Evolutionary conservation across 495 filamentous ascomycete species (phyloP), one percentile per base, ranked within the genome.

Genomic region (Venustampulla echinocandica): DNA sequence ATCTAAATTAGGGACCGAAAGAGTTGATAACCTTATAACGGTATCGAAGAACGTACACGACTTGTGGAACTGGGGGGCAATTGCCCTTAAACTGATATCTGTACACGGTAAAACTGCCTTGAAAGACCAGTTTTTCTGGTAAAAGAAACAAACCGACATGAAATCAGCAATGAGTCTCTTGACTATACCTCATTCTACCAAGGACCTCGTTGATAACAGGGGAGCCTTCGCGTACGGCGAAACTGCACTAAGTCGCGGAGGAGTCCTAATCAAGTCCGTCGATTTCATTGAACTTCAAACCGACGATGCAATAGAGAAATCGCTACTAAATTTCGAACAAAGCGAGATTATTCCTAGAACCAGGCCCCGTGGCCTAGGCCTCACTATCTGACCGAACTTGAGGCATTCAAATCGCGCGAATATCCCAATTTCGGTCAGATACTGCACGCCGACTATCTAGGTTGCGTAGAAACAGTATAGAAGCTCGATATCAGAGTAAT

Each of bases 121-220:
- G 32, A 44, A 44, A 34, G 38, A 48, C 20, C 53, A 51, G 34
- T 55, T 55, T 23, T 55, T 55, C 48, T 55, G 53, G 53, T 48
- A 55, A 38, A 23, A 24, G 10, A 51, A 55, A 44, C 44, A 51
- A 21, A 24, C 6, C 2, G 33, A 27, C 2, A 15, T 35, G 37
- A 2, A 30, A 14, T 5, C 42, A 55, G 27, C 20, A 47, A 51
- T 48, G n/a, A 51, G 40, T 42, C 39, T 51, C 19, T 20, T 32
- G 4, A 51, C 53, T 33, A 44, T 13, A 36, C 53, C 53, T 14
- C 20, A 11, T 15, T 47, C 43, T 9, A 52, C 49, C 28, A 6
- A 36, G 43, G 44, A 30, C 14, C 44, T 52, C 28, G 27, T 33
- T 34, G 22, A 45, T 7, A 47, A 42, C 37, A 22, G 19, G 20